Evolutionary conservation across 2,329 filamentous ascomycete species (phyloP), one percentile per base, ranked within the genome.

Genomic region (Ceratocystis huliohia): DNA sequence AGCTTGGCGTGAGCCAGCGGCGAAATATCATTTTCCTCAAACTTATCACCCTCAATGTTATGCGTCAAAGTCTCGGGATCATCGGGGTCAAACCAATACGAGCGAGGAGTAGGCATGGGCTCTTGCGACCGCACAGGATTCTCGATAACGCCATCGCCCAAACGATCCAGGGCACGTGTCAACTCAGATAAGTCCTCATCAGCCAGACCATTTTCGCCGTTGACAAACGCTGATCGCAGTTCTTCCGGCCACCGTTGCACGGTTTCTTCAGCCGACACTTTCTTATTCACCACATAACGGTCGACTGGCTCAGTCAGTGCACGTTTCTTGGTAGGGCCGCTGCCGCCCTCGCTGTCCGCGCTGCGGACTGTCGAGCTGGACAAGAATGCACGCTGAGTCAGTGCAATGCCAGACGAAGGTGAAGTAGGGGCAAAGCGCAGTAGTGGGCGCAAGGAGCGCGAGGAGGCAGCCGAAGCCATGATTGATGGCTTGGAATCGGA

Each of bases 1-100:
- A 99, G 78, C 78, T 97, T 91, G 65, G 82, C 86, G 76, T 99
- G 92, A 0, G 86, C 94, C 75, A 91, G 81, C 64, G 84, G 84
- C 68, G 88, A 88, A 68, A 99, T 88, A 74, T 96, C 91, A 73
- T 95, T 88, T 70, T 91, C 88, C 69, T 88, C 82, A 74, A 88
- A 89, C 70, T 86, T 82, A 66, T 85, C 81, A 53, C 78, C 76
- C 66, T 86, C 82, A 0, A 78, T 76, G 70, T 84, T 80, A 68
- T 84, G 79, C 20, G 75, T 77, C 66, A 79, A 74, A 41, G 75
- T 74, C 63, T 81, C 79, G 15, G 74, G 73, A 69, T 81, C 80
- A n/a, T 78, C 77, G 48, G 78, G 76, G 69, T 80, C 77, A 71
- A 76, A 79, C 80, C 80, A 82, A 67, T 82, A 80, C 3, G 74